Conservation (phyloP, 495 filamentous ascomycete genomes). For the Neurospora sp. region DNA sequence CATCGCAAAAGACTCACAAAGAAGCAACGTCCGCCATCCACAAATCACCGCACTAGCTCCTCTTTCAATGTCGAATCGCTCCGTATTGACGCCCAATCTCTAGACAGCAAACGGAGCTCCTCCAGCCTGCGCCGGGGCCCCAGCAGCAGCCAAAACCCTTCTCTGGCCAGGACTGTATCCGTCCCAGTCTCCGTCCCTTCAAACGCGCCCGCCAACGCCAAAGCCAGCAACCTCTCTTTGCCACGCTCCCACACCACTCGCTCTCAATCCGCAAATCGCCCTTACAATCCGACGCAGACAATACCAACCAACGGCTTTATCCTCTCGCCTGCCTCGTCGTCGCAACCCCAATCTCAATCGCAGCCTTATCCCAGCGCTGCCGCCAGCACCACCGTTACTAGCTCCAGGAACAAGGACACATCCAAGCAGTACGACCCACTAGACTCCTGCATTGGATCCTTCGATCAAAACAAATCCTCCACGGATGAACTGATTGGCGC, state of each 20-base stretch:
- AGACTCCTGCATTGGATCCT: neutral
- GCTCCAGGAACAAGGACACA: neutral
- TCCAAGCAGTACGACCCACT: neutral
- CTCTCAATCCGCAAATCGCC: constrained; percentile 13
- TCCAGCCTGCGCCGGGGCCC: constrained; percentile 56
- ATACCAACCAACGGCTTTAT: constrained; percentile 25
- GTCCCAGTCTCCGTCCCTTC: constrained; percentile 12
- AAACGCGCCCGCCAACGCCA: constrained; percentile 28
- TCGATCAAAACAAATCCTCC: neutral
- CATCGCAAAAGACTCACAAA: constrained; percentile 46
- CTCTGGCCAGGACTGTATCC: constrained; percentile 29
- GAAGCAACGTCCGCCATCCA: constrained; percentile 36
- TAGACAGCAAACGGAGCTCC: constrained; percentile 46
- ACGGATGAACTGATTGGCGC: constrained; percentile 61
- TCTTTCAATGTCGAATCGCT: constrained; percentile 27
- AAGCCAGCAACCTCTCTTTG: constrained; percentile 19
- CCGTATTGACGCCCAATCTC: constrained; percentile 42
- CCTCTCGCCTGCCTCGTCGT: constrained; percentile 2
- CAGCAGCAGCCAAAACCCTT: constrained; percentile 38
- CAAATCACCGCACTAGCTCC: constrained; percentile 28
- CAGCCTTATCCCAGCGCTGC: neutral
- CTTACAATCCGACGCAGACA: constrained; percentile 24
- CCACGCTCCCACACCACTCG: constrained; percentile 27
- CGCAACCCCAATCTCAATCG: constrained; percentile 7
- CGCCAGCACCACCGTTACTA: constrained; percentile 1